Base-by-base conservation (phyloP, 352 stramenopile species). In the Pythium aristosporum region DNA sequence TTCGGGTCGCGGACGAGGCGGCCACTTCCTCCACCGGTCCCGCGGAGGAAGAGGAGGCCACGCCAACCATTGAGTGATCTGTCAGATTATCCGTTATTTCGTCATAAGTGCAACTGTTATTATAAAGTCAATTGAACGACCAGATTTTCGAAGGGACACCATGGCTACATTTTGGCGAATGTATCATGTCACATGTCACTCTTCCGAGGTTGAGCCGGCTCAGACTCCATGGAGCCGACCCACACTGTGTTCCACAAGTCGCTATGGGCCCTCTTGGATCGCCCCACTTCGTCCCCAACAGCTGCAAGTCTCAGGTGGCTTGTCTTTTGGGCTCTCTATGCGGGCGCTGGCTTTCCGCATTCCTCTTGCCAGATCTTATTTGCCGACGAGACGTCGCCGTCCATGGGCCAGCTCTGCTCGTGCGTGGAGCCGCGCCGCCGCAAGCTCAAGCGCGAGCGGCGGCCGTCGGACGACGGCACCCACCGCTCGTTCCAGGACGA, bases 401-500 rank as follows among this genome's bases (percentile, higher is more conserved):
- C 8, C 47, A 93, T 93, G 86, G 81, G 84, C 36, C 81, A 91
- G 65, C 64, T 77, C 62, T 95, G 86, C 66, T 90, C 86, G 58
- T 95, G 86, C 64, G 57, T 88, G 63, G 72, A 91, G 54, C 80
- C 88, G 34, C 65, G 39, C 28, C 60, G 42, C 28, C 79, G 64
- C 23, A 61, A 60, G 59, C 47, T 52, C 34, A 88, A 88, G 69
- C 74, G 77, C 48, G 71, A 80, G 72, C 78, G 79, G 36, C 80
- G 78, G 30, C 67, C 72, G 41, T 92, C 78, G 21, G 82, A 88
- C 56, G 85, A 77, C 25, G 37, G 34, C 42, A 64, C 47, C 43
- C 47, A 70, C 37, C 13, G 4, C 3, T 63, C 28, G 21, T n/a
- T 43, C 30, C 28, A 65, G 12, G 42, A 41, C 11, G 20, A 65